Conservation (phyloP, 441 rosid species). For the Populus hybrid region DNA sequence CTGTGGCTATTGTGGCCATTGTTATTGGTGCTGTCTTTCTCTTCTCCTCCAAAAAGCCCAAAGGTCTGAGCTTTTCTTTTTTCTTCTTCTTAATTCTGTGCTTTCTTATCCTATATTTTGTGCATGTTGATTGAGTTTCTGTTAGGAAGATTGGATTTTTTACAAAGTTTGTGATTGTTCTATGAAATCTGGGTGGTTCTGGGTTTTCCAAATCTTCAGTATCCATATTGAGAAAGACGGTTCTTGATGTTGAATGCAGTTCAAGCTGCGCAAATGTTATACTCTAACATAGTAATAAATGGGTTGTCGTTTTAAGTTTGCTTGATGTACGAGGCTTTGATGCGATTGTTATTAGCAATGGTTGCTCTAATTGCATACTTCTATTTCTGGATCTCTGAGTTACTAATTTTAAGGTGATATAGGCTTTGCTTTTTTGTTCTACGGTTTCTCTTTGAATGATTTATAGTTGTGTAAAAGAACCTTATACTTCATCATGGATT, state of each 20-base stretch:
- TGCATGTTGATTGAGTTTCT: not conserved
- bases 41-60: conserved; percentile 57
- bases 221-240: not conserved
- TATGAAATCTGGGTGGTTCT: not conserved
- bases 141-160: not conserved
- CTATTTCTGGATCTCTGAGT: not conserved
- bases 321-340: not conserved
- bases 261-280: not conserved
- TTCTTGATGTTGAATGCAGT: not conserved
- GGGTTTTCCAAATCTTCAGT: not conserved
- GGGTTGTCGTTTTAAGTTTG: not conserved
- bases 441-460: not conserved
- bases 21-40: conserved; percentile 54
- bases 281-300: not conserved
- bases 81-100: not conserved
- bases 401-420: not conserved
- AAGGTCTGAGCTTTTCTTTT: conserved; percentile 34
- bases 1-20: conserved; percentile 68
- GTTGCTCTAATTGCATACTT: not conserved
- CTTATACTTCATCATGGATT: not conserved
- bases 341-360: not conserved
- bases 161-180: not conserved
- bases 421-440: not conserved
- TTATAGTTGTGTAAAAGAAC: not conserved
- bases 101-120: not conserved